A percentile compares a stretch with the other conserved stretches of the same genome.
Evolutionary conservation across 257 asterid genomes (phyloP).

Genomic region (Nicotiana paniculata): DNA sequence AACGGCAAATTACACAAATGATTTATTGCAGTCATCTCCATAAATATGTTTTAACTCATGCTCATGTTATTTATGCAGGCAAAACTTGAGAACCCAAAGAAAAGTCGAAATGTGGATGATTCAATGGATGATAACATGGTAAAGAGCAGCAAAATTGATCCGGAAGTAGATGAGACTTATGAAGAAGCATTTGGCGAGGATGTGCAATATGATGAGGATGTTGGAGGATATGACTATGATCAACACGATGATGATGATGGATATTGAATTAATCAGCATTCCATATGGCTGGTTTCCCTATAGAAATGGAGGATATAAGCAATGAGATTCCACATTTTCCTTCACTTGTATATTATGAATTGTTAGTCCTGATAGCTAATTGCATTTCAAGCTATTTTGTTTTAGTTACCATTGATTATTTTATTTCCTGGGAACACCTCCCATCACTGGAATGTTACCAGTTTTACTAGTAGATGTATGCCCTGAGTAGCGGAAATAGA

Average conservation of each 20-base stretch:
- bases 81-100: slow-evolving; percentile 26
- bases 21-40: neutral
- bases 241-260: slow-evolving; percentile 14
- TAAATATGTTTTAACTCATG: neutral
- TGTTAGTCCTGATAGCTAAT: neutral
- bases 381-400: neutral
- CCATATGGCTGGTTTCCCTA: neutral
- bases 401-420: neutral
- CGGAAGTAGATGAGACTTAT: slow-evolving; percentile 17
- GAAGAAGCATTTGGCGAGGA: slow-evolving; percentile 1
- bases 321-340: neutral
- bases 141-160: slow-evolving; percentile 8
- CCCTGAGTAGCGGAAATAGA: no score
- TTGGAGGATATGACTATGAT: slow-evolving; percentile 23
- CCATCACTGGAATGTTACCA: neutral
- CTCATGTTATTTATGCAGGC: slow-evolving; percentile 21
- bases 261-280: neutral
- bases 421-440: neutral
- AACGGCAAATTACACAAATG: neutral
- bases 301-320: neutral
- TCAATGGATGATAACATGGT: slow-evolving; percentile 4
- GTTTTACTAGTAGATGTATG: neutral
- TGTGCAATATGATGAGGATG: slow-evolving; percentile 12
- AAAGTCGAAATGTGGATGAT: slow-evolving; percentile 13
- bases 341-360: neutral